Evolutionary conservation across 768 basidiomycete genomes (phyloP).

Genomic region (Xanthoconium purpureum): DNA sequence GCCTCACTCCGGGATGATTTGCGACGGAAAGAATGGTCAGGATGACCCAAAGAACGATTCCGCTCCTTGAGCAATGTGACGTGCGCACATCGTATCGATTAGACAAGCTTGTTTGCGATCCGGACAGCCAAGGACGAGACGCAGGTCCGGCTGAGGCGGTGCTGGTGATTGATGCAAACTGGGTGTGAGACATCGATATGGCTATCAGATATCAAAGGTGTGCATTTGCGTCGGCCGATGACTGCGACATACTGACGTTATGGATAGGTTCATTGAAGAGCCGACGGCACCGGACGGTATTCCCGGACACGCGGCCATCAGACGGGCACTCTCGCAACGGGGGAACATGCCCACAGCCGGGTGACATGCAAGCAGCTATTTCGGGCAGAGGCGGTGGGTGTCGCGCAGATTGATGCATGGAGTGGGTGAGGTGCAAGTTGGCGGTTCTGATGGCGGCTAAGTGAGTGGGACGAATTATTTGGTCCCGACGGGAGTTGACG

Average conservation of each 20-base stretch:
- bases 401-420: constrained; percentile 85
- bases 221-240: not conserved
- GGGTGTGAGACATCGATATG: constrained; percentile 88
- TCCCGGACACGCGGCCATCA: constrained; percentile 77
- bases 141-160: constrained; percentile 90
- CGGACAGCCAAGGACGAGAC: constrained; percentile 69
- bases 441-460: constrained; percentile 89
- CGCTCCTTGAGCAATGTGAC: constrained; percentile 37
- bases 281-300: constrained; percentile 92
- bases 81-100: constrained; percentile 6
- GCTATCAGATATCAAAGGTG: constrained; percentile 68
- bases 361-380: constrained; percentile 96
- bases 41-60: constrained; percentile 74
- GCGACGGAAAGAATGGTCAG: constrained; percentile 81
- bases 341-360: constrained; percentile 92
- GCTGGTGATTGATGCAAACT: constrained; percentile 94
- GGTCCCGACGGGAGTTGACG: not conserved
- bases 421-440: constrained; percentile 79
- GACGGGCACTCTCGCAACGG: constrained; percentile 83
- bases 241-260: constrained; percentile 5
- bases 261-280: constrained; percentile 80
- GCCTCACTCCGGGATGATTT: constrained; percentile 76
- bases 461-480: constrained; percentile 35
- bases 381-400: constrained; percentile 85
- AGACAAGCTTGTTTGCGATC: constrained; percentile 44